Evolutionary conservation across 2,329 filamentous ascomycete species (phyloP).

Genomic region (Aureobasidium namibiae): DNA sequence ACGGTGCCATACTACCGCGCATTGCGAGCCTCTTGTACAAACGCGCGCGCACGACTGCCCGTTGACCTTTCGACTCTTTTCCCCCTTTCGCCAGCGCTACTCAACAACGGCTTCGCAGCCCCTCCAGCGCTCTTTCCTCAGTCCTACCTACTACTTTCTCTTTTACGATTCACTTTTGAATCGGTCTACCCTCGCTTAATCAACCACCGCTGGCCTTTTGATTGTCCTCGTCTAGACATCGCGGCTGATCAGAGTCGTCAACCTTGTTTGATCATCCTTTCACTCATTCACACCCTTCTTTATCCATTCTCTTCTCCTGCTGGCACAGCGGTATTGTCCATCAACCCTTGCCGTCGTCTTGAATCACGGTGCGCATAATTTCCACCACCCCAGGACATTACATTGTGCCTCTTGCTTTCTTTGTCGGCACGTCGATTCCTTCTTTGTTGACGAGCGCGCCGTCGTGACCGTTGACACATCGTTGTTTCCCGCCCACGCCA

Average conservation of each 20-base stretch:
- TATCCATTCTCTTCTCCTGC: not conserved
- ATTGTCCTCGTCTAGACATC: constrained; percentile 8
- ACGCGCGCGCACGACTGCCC: not conserved
- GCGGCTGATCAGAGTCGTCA: constrained; percentile 6
- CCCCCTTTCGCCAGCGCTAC: not conserved
- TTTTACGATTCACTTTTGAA: not conserved
- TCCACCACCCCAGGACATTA: constrained; percentile 4
- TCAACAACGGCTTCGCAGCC: constrained; percentile 5
- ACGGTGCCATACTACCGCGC: not conserved
- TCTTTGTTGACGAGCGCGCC: constrained; percentile 11
- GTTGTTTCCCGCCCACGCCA: constrained; percentile 12
- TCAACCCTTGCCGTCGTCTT: not conserved
- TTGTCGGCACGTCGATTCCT: constrained; percentile 4
- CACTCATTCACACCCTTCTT: not conserved
- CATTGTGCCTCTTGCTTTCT: constrained; percentile 5
- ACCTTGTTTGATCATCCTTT: constrained; percentile 10
- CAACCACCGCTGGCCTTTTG: not conserved
- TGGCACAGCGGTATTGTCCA: not conserved
- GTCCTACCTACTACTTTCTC: constrained; percentile 9
- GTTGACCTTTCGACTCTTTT: not conserved
- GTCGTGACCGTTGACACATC: constrained; percentile 9
- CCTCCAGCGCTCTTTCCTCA: not conserved
- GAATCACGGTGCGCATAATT: not conserved
- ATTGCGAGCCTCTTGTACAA: not conserved
- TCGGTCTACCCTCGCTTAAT: constrained; percentile 5